A percentile compares a stretch with the other conserved stretches of the same genome.
Evolutionary conservation across 441 rosid species (phyloP).

Genomic region (Rhodomyrtus psidioides): DNA sequence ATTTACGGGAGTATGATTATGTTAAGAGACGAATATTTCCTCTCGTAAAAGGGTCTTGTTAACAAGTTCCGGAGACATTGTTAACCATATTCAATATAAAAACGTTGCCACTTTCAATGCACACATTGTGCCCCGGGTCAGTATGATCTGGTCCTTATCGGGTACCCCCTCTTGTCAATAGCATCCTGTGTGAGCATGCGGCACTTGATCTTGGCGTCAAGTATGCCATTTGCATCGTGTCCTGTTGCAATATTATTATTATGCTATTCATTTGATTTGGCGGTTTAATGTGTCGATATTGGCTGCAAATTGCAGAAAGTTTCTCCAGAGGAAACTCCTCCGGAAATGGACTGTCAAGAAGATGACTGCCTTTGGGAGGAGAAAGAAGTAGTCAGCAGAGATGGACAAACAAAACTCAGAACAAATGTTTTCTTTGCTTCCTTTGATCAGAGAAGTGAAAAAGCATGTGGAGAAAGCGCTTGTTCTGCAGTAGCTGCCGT

Average conservation of each 20-base stretch:
- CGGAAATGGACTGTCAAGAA: background rate
- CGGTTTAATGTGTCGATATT: background rate
- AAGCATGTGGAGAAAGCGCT: conserved; percentile 60
- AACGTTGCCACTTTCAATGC: background rate
- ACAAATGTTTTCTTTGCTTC: conserved; percentile 48
- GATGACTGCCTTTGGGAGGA: conserved; percentile 16
- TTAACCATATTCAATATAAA: too few relatives aligned
- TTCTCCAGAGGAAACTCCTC: background rate
- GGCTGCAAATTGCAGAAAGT: background rate
- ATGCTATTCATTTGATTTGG: background rate
- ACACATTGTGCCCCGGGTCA: background rate
- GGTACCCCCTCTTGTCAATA: background rate
- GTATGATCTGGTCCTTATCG: background rate
- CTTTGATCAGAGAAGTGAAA: conserved; percentile 53
- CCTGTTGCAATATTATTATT: background rate
- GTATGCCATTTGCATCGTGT: background rate
- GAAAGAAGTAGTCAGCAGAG: conserved; percentile 32
- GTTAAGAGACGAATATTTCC: background rate
- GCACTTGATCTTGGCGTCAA: background rate
- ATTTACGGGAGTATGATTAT: background rate
- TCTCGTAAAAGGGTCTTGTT: background rate
- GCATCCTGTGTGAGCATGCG: background rate
- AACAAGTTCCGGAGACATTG: too few relatives aligned
- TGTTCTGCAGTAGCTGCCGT: conserved; percentile 40
- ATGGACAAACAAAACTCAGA: conserved; percentile 30